Base-by-base conservation (phyloP, 2,329 filamentous ascomycete species). In the Aspergillus fumigatiaffinis region DNA sequence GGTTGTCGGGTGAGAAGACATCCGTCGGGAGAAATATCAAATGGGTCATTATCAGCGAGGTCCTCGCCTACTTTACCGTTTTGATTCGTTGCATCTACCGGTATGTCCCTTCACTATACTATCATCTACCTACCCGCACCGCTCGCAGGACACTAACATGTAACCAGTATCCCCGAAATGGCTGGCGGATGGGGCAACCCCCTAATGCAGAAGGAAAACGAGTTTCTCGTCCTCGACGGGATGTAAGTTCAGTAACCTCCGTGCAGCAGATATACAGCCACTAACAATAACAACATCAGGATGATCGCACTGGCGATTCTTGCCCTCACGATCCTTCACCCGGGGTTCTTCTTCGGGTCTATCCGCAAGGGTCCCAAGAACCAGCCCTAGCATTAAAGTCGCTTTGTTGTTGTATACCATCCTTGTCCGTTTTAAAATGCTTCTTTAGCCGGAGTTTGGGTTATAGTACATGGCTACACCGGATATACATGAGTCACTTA, bases 171-270 rank as follows among this genome's bases (percentile, higher is more conserved):
- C 6, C 78, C 79, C 3, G 79, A 80, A 62, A 80, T 80, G 79
- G 75, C 77, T 4, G 77, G 78, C 25, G 79, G 79, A 3, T 81
- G 79, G 79, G 78, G 78, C 23, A 77, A 75, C 50, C 66, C 71
- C 0, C 60, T 80, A 46, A 80, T 80, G 78, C 73, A 73, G 53
- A 76, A 76, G 38, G 77, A 81, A 64, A 67, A 69, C 5, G 77
- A 80, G 55, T 81, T 81, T 55, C 66, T 80, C 23, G 65, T 80
- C 7, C 66, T 81, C 4, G 79, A 81, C 61, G 78, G 77, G 69
- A 76, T 76, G 77, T 79, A 62, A 71, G 76, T 21, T 44, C 23
- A 48, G 21, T 21, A 8, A 21, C 10, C 7, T 21, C 42, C 3
- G 9, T 17, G 9, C n/a, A 21, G 26, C 4, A 20, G 21, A 3